These are phyloP conservation scores for Parietaria judaica DNA, from an alignment of 306 rosid species.

Conservation along the genomic window DNA sequence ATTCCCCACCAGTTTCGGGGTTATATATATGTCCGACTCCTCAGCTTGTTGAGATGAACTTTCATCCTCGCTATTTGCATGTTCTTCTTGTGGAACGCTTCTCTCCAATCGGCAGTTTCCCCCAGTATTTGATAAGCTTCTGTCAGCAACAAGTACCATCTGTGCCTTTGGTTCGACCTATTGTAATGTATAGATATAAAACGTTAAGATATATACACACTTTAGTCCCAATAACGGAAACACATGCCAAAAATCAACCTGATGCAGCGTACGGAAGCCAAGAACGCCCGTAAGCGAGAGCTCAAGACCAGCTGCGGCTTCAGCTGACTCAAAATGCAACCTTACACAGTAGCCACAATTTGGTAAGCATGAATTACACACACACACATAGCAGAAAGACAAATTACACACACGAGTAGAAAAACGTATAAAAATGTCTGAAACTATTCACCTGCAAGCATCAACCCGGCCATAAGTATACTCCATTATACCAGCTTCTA, in stretches of 20 bases:
- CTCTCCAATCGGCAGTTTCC: conserved; percentile 22
- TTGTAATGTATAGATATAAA: conserved; percentile 19
- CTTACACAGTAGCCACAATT: conserved; percentile 35
- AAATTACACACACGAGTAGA: too few species aligned
- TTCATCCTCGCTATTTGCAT: conserved; percentile 30
- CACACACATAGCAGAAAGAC: too few species aligned
- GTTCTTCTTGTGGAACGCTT: conserved; percentile 23
- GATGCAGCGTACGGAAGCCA: conserved; percentile 86
- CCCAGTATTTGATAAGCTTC: conserved; percentile 27
- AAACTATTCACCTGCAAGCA: conserved; percentile 56
- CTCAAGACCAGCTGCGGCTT: conserved; percentile 70
- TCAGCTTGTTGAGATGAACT: conserved; percentile 23
- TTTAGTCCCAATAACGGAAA: too few species aligned
- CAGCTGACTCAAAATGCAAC: conserved; percentile 77
- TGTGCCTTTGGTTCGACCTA: conserved; percentile 93
- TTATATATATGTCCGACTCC: conserved; percentile 53
- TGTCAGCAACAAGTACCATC: conserved; percentile 66
- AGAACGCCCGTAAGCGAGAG: conserved; percentile 88
- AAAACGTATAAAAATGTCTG: too few species aligned
- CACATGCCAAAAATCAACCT: conserved; percentile 39
- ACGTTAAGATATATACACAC: conserved; percentile 1
- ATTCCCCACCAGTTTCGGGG: conserved; percentile 54
- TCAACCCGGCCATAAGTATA: conserved; percentile 74
- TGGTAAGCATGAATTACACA: not conserved
- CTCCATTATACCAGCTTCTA: conserved; percentile 88